These are phyloP conservation scores for Scedosporium boydii DNA, from an alignment of 2,329 filamentous ascomycete genomes.

Conservation along the genomic window DNA sequence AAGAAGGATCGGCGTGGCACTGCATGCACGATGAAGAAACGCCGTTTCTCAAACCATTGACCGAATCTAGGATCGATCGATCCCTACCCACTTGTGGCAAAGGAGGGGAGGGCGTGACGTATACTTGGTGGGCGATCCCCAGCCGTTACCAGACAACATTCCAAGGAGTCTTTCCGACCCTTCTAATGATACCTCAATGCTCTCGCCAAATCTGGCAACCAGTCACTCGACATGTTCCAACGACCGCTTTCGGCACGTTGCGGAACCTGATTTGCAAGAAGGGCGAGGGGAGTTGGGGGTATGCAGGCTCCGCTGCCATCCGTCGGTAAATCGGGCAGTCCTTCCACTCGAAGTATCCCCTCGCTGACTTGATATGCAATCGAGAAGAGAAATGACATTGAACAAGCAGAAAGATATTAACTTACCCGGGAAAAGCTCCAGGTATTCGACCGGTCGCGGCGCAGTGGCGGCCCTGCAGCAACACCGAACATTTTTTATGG, in stretches of 20 bases:
- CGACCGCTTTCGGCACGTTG: neutral
- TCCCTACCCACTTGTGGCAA: neutral
- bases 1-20: neutral
- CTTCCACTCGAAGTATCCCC: neutral
- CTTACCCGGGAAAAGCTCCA: slow-evolving; percentile 32
- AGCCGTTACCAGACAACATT: neutral
- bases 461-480: slow-evolving; percentile 23
- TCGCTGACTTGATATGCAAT: neutral
- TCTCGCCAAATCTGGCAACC: neutral
- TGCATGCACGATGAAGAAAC: neutral
- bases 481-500: slow-evolving; percentile 20
- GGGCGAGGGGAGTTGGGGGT: neutral
- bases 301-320: neutral
- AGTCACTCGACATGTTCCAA: neutral
- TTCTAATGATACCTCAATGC: neutral
- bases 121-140: neutral
- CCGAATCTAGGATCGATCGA: neutral
- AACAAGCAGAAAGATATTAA: neutral
- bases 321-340: neutral
- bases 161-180: neutral
- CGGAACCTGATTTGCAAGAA: neutral
- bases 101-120: neutral
- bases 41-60: neutral
- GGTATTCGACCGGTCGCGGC: slow-evolving; percentile 25
- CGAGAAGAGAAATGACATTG: neutral